Evolutionary conservation across 164 flowering plant genomes (phyloP), one percentile per base, ranked within the genome.

Genomic region (Stephania cephalantha): DNA sequence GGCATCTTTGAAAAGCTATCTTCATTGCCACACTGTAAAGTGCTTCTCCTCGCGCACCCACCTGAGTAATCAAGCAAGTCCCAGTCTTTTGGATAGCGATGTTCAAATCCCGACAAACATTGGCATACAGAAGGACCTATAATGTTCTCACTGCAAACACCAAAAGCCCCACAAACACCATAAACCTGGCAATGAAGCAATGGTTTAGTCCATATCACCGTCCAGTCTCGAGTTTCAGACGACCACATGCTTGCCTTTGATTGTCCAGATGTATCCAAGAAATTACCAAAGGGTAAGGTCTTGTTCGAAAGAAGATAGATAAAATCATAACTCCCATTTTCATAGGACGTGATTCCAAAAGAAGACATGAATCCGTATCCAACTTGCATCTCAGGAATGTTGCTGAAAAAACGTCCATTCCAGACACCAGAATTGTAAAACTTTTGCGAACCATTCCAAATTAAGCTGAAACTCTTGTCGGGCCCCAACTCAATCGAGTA

Each of bases 131-230:
- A 83, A n/a, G 42, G 46, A 1, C 52, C 55, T 48, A 44, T 15
- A 5, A 9, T 2, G 11, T 61, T 72, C 63, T 76, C 50, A 42
- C 74, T 76, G 77, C 85, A 81, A 58, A n/a, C 55, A 42, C 83
- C 81, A 35, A 35, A 35, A 35, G 42, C 42, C 42, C 42, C 42
- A 35, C 42, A 35, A 35, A 35, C 42, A 35, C 35, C 55, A 72
- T 80, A 65, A 15, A 76, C 80, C 6, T 77, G 77, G 31, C 85
- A 83, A 18, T 63, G 72, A 9, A 46, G 61, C 53, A 44, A 69
- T 1, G 81, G 85, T 46, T 76, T 71, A 25, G 81, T 13, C 85
- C 85, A 83, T 22, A 81, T 75, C 70, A 73, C 55, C 65, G 68
- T 70, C 85, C 85, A 81, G 12, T 64, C 53, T 50, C 67, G n/a